Evolutionary conservation across 2,329 filamentous ascomycete genomes (phyloP).

Genomic region (Chalaropsis ovoidea): DNA sequence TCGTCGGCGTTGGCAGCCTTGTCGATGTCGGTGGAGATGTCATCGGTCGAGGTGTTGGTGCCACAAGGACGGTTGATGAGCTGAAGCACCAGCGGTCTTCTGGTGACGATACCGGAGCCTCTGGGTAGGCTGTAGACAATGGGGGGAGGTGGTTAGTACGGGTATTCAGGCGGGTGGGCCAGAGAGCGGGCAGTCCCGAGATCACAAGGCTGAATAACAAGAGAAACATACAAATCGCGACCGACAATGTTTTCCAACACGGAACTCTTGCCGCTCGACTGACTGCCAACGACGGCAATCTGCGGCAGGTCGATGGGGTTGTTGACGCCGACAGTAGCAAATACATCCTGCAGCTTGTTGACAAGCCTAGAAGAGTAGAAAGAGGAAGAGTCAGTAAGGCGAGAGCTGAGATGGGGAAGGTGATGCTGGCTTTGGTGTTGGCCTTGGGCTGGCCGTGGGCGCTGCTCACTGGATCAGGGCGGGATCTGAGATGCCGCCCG

Average conservation of each 20-base stretch:
- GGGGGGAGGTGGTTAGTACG: slow-evolving; percentile 25
- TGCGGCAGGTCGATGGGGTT: slow-evolving; percentile 98
- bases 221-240: slow-evolving; percentile 76
- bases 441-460: slow-evolving; percentile 9
- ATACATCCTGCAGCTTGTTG: slow-evolving; percentile 99
- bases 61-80: slow-evolving; percentile 83
- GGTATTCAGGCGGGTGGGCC: neutral
- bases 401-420: neutral
- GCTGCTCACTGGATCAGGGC: slow-evolving; percentile 51
- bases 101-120: slow-evolving; percentile 93
- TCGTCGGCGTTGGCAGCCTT: slow-evolving; percentile 86
- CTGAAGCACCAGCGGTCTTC: slow-evolving; percentile 90
- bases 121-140: slow-evolving; percentile 64
- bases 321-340: slow-evolving; percentile 94
- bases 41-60: slow-evolving; percentile 61
- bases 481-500: slow-evolving; percentile 55
- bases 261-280: slow-evolving; percentile 98
- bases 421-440: neutral
- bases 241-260: slow-evolving; percentile 98
- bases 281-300: slow-evolving; percentile 95
- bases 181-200: slow-evolving; percentile 14
- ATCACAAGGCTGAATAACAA: slow-evolving; percentile 23
- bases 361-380: slow-evolving; percentile 53
- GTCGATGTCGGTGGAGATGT: slow-evolving; percentile 59
- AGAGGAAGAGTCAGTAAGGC: slow-evolving; percentile 25